Base-by-base conservation (phyloP, 441 rosid genomes). In the Populus trichocarpa region DNA sequence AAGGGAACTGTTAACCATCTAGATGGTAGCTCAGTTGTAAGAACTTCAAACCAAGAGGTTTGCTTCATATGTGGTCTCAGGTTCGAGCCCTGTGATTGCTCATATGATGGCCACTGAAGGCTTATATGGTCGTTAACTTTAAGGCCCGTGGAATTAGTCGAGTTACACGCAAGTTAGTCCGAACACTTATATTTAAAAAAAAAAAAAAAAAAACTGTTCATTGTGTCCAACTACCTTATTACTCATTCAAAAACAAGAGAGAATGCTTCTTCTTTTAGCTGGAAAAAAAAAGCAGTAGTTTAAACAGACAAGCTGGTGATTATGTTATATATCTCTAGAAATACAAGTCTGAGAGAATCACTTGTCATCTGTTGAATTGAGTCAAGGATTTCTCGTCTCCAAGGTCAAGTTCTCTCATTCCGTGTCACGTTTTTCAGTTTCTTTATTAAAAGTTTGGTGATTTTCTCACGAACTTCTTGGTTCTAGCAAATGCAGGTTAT, bases 401-500 rank as follows among this genome's bases (percentile, higher is more conserved):
- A 50, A 61, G 66, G 66, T 61, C 66, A 22, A 22, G 66, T 61
- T 61, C 26, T 61, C 26, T 61, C 66, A 10, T 22, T 22, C 5
- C 4, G 66, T 22, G 61, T 53, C 61, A 18, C 8, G n/a, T 53
- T 18, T 5, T 53, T 46, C 57, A 46, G 57, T 46, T 46, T 46
- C 57, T 16, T 46, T 18, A 20, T 20, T 18, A 20, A 20, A 18
- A 57, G 63, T 57, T 18, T 6, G 63, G 63, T 57, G 63, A 57
- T 57, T 57, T 57, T 57, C 63, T 57, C 8, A 20, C 8, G 22
- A 57, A 18, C 36, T 77, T 77, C 57, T 65, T 74, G 67, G 61
- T 71, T 79, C 38, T 73, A n/a, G 33, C 78, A 57, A 35, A 63
- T 83, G 84, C 85, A 83, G 85, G 76, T 74, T 33, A 57, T 42